Evolutionary conservation across 306 rosid species (phyloP).

Genomic region (Chamaecrista fasciculata): DNA sequence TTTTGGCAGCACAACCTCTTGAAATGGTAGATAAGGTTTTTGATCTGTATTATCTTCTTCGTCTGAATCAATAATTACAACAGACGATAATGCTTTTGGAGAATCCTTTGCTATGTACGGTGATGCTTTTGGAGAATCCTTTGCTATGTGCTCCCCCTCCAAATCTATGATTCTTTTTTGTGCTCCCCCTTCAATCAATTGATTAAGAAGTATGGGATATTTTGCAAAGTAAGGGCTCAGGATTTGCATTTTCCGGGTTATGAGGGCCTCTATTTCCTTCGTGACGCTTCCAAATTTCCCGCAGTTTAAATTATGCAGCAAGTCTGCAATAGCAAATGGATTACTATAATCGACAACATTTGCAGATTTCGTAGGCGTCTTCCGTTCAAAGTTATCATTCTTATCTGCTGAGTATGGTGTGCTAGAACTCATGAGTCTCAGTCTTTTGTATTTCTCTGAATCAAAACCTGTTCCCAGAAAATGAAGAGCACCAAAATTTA

Average conservation of each 20-base stretch:
- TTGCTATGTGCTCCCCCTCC: conserved; percentile 37
- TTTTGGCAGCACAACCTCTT: conserved; percentile 44
- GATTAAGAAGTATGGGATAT: conserved; percentile 49
- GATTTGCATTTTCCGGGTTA: conserved; percentile 44
- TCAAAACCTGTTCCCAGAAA: conserved; percentile 43
- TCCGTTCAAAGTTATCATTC: conserved; percentile 16
- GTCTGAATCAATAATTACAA: conserved; percentile 78
- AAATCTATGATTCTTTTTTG: conserved; percentile 45
- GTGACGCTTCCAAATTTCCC: conserved; percentile 81
- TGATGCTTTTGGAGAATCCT: conserved; percentile 29
- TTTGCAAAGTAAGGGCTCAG: conserved; percentile 43
- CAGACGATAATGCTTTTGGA: conserved; percentile 24
- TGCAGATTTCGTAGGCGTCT: conserved; percentile 26
- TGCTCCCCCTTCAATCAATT: conserved; percentile 27
- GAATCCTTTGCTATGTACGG: too few species aligned
- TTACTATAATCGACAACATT: conserved; percentile 52
- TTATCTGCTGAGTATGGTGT: conserved; percentile 8
- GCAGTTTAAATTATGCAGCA: conserved; percentile 44
- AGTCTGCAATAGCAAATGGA: conserved; percentile 44
- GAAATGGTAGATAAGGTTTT: conserved; percentile 39
- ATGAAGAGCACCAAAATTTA: background rate
- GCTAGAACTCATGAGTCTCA: conserved; percentile 31
- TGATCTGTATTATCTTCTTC: conserved; percentile 57
- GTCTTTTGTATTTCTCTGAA: conserved; percentile 45
- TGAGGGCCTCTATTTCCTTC: conserved; percentile 59